Base-by-base conservation (phyloP, 768 basidiomycete genomes). In the Amanita muscaria region DNA sequence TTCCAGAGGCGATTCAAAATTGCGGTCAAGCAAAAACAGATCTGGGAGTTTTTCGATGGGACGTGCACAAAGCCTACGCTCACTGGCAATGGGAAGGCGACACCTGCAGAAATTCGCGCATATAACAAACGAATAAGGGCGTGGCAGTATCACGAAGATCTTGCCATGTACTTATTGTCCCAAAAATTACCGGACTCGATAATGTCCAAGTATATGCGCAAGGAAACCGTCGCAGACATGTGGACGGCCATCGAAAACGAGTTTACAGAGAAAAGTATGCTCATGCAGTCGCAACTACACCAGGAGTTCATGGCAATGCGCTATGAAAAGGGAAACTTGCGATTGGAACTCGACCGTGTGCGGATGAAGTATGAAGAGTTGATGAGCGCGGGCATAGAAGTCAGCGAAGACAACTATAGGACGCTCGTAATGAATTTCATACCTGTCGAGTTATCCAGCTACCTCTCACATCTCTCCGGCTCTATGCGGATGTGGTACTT, bases 141-240 rank as follows among this genome's bases (percentile, higher is more conserved):
- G 14, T 64, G 68, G 68, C 49, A 65, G 48, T 56, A 63, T 56
- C 49, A 66, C 53, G 53, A 70, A 57, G 53, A 51, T 47, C 46
- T 63, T 1, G 58, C 61, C 8, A 53, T 46, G 35, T 54, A 56
- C n/a, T 42, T 64, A 4, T 58, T 67, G 9, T 58, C 54, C 3
- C 64, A 64, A 49, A 53, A 53, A 44, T 58, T 62, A 37, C 61
- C 62, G 25, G 60, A 66, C 44, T 62, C 57, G 1, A 55, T 56
- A 3, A 31, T 63, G 15, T 55, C 64, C 39, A 50, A 51, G 14
- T 40, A 63, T 31, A 50, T 49, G 14, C 25, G 19, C 15, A 52
- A 60, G 44, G n/a, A 16, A 6, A 59, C 54, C 1, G 62, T 65
- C 16, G 54, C 50, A 8, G 55, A 54, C 5, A 54, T 53, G 27